A percentile compares a stretch with the other conserved stretches of the same genome.
Evolutionary conservation across 163 green algal genomes (phyloP).

Genomic region (Chlorella variabilis): DNA sequence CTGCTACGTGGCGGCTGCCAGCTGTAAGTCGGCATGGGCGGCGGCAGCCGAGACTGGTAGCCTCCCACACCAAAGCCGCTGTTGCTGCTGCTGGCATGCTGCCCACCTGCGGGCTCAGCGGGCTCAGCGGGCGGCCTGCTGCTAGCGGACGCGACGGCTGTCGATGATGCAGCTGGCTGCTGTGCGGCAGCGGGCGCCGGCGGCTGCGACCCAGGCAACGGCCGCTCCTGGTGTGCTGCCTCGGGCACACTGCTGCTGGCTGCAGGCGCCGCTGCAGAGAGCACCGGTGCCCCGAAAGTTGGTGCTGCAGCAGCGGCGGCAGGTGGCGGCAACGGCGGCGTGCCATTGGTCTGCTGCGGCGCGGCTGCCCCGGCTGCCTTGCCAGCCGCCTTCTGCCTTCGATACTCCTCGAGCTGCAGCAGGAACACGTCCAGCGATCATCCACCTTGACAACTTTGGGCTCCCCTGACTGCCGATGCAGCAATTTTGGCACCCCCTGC

Average conservation of each 20-base stretch:
- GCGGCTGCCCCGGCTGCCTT: neutral
- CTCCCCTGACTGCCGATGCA: neutral
- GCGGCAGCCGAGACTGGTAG: neutral
- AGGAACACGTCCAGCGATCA: neutral
- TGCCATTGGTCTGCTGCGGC: neutral
- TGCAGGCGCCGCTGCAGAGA: neutral
- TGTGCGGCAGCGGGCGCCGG: conserved; percentile 4
- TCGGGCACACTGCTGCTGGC: neutral
- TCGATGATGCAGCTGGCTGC: neutral
- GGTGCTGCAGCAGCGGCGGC: no score
- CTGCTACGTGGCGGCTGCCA: neutral
- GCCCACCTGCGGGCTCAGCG: no score
- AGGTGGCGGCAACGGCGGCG: neutral
- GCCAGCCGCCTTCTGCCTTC: conserved; percentile 28
- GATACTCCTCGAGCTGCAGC: conserved; percentile 46
- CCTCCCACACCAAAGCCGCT: neutral
- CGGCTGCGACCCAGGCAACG: neutral
- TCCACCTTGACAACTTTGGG: neutral
- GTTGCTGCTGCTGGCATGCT: neutral
- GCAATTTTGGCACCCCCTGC: neutral
- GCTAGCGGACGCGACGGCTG: neutral
- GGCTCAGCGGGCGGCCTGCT: neutral
- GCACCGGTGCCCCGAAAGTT: no score
- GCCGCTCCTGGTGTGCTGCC: neutral
- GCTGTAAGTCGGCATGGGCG: neutral